Base-by-base conservation (phyloP, 345 rosid species). In the Adansonia digitata region DNA sequence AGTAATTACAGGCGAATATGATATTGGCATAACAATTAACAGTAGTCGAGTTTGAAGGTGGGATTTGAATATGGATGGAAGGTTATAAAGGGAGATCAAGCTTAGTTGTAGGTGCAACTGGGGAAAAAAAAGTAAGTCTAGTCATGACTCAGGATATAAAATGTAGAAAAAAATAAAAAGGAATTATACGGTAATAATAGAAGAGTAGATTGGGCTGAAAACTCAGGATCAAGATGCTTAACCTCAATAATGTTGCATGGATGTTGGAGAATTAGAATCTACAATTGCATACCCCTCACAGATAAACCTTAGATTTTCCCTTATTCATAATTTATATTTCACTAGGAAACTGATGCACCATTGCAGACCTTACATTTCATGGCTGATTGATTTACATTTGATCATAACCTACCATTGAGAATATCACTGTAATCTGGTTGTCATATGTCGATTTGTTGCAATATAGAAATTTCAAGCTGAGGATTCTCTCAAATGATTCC, bases 221-320 rank as follows among this genome's bases (percentile, higher is more conserved):
- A 45, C 72, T 72, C 34, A 69, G 56, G 85, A 83, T 83, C 83
- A 83, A 86, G 92, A 88, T 86, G 90, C 90, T 85, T 82, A 81
- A 55, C 73, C 73, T 84, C 92, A 86, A 86, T 82, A 88, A 85
- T 86, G 88, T 67, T 73, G 61, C 81, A 77, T 74, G 71, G 72
- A 80, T 55, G n/a, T n/a, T n/a, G 55, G 85, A 73, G 87, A 88
- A 82, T 84, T 83, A 76, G 88, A 86, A 88, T 88, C 82, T 75
- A 13, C 26, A 18, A n/a, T n/a, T 12, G 14, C 12, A 45, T 45
- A 45, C 49, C 14, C 49, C 14, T 45, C 17, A 0, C 12, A 2
- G 49, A 45, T 45, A 45, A 45, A 45, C 49, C 2, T 45, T 45
- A 2, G 17, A 45, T 45, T 14, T 45, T 13, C 17, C 4, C 17